These are phyloP conservation scores for Triticum turgidum DNA, from an alignment of 176 grass and related monocot genomes.

Conservation along the genomic window DNA sequence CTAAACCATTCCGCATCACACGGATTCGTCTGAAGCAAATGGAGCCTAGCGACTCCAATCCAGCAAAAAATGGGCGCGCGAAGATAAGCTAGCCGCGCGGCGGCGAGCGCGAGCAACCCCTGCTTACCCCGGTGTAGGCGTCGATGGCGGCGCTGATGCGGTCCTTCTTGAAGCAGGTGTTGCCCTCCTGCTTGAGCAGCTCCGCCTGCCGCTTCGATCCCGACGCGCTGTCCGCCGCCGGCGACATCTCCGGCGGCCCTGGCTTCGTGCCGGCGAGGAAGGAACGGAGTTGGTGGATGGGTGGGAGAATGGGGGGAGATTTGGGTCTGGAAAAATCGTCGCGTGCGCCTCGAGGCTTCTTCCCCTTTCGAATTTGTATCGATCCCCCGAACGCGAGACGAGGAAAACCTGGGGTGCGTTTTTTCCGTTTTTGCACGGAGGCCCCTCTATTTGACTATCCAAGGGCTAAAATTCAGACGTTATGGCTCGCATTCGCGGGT, in stretches of 20 bases:
- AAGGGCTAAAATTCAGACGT: not conserved
- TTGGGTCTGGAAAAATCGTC: constrained; percentile 14
- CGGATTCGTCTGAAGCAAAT: not conserved
- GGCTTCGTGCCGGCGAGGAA: not conserved
- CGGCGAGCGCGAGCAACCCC: not conserved
- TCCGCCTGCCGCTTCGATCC: constrained; percentile 67
- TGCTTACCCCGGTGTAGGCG: constrained; percentile 74
- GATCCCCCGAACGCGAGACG: not conserved
- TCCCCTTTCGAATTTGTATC: not conserved
- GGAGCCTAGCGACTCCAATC: not conserved
- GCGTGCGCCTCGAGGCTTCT: constrained; percentile 32
- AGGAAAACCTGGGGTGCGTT: not conserved
- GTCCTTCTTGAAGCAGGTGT: constrained; percentile 75
- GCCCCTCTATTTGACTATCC: not conserved
- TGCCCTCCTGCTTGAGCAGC: constrained; percentile 74
- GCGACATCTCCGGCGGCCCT: constrained; percentile 47
- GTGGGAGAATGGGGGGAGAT: not conserved
- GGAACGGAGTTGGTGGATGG: not conserved
- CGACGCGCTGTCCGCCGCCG: constrained; percentile 28
- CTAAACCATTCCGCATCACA: not conserved
- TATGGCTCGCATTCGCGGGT: not conserved
- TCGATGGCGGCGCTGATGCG: constrained; percentile 91
- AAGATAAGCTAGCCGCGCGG: not conserved
- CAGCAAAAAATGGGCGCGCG: not conserved
- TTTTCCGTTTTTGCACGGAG: constrained; percentile 29